phyloP scores from a whole-genome alignment of 805 yeast species.

The Tetrapisispora taiwanensis region DNA sequence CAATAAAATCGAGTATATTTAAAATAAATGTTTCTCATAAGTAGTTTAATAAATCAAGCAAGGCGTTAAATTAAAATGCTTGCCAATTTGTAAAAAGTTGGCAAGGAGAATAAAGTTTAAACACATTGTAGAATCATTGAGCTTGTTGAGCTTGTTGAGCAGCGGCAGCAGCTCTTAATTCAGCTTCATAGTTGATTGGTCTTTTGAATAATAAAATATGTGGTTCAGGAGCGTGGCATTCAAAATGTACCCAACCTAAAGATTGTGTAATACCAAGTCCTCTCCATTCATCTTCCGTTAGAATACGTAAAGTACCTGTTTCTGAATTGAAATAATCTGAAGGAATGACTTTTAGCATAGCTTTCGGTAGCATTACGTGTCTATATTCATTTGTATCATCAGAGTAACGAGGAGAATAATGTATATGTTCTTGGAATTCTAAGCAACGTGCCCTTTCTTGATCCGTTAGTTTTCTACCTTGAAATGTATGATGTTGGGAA shows the following conservation, averaged over 20 bases:
- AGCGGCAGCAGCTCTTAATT: slow-evolving; percentile 25
- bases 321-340: slow-evolving; percentile 88
- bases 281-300: slow-evolving; percentile 96
- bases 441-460: slow-evolving; percentile 76
- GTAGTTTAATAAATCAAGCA: no score
- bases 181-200: slow-evolving; percentile 44
- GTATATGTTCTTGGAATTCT: slow-evolving; percentile 89
- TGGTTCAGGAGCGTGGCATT: slow-evolving; percentile 98
- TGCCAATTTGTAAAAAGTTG: not conserved
- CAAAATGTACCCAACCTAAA: slow-evolving; percentile 96
- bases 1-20: no score
- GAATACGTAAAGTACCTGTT: slow-evolving; percentile 84
- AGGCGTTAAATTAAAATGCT: no score
- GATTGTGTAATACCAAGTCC: slow-evolving; percentile 96
- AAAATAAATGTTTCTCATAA: no score
- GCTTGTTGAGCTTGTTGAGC: slow-evolving; percentile 9
- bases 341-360: slow-evolving; percentile 89
- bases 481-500: slow-evolving; percentile 27
- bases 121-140: not conserved
- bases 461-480: slow-evolving; percentile 62
- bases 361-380: slow-evolving; percentile 94
- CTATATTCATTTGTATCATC: slow-evolving; percentile 90
- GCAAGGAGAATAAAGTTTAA: not conserved
- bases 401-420: slow-evolving; percentile 82
- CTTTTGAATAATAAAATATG: slow-evolving; percentile 84